Evolutionary conservation across 805 yeast species (phyloP).

Genomic region (Metschnikowia koreensis): DNA sequence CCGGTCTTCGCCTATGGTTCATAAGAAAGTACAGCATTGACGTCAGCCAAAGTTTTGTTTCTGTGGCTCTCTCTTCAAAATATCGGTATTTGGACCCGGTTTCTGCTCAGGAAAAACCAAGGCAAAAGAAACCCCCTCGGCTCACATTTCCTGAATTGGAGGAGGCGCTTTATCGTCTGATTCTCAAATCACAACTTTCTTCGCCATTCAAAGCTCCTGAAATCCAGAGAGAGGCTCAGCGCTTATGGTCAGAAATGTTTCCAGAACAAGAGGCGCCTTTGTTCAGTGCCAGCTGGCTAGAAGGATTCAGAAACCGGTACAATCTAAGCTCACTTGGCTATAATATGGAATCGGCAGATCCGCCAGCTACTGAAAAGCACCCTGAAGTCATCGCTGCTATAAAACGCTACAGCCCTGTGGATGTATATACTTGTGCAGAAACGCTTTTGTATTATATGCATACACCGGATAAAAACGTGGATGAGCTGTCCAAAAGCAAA

Average conservation of each 20-base stretch:
- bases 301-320: background rate
- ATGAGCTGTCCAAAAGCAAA: background rate
- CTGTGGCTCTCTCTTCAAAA: background rate
- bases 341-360: background rate
- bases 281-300: background rate
- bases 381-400: background rate
- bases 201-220: background rate
- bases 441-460: background rate
- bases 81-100: background rate
- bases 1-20: background rate
- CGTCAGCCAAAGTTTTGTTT: background rate
- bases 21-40: background rate
- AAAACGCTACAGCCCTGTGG: background rate
- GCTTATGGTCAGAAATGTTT: background rate
- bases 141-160: background rate
- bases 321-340: background rate
- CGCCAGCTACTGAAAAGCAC: background rate
- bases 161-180: background rate
- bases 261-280: background rate
- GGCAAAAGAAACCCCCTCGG: background rate
- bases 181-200: background rate
- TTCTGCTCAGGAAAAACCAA: background rate
- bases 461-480: background rate
- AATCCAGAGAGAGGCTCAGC: background rate
- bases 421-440: background rate